phyloP scores from a whole-genome alignment of 345 rosid species.

The Viola odorata region DNA sequence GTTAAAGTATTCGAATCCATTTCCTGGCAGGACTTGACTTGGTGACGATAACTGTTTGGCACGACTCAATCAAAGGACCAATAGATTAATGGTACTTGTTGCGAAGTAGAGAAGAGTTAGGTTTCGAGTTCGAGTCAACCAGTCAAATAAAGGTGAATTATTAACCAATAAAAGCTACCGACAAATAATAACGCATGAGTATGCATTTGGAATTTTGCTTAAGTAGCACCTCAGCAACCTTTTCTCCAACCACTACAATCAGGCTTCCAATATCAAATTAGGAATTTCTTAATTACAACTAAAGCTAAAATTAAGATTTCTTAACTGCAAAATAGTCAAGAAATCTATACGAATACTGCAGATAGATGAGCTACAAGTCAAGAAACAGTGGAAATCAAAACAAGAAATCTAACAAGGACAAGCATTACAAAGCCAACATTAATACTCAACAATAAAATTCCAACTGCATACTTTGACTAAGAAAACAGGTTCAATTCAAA shows the following conservation, averaged over 20 bases:
- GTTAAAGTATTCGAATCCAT: background rate
- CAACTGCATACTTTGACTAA: background rate
- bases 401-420: constrained; percentile 3
- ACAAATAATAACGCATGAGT: constrained; percentile 1
- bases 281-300: background rate
- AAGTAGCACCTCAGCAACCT: constrained; percentile 16
- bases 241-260: constrained; percentile 15
- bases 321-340: too few relatives aligned
- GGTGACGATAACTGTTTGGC: background rate
- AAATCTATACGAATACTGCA: too few relatives aligned
- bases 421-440: background rate
- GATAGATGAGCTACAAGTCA: background rate
- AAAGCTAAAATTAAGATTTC: background rate
- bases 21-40: constrained; percentile 7
- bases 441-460: too few relatives aligned
- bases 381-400: background rate
- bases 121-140: too few relatives aligned
- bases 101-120: too few relatives aligned
- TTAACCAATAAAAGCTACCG: constrained; percentile 1
- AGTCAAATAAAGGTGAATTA: too few relatives aligned
- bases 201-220: constrained; percentile 28
- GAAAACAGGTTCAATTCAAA: background rate
- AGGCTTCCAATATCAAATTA: background rate
- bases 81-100: too few relatives aligned
- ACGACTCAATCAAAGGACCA: background rate